Percentiles rank a stretch among this genome's conserved stretches.
Evolutionary conservation across 495 filamentous ascomycete species (phyloP).

Genomic region (Xylaria palmicola): DNA sequence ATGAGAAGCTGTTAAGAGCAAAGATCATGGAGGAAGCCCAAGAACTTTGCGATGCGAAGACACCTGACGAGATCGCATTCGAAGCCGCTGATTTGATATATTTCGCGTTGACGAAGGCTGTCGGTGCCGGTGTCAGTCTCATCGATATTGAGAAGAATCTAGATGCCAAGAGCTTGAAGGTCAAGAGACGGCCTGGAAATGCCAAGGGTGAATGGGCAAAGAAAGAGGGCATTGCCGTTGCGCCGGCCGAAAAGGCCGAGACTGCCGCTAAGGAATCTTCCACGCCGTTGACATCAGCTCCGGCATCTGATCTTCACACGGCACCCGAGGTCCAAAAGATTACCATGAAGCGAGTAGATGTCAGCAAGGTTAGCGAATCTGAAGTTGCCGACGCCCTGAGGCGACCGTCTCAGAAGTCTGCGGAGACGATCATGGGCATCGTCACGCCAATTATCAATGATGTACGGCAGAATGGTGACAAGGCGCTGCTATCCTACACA

Average conservation of each 20-base stretch:
- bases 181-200: conserved; percentile 86
- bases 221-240: conserved; percentile 65
- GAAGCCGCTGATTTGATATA: conserved; percentile 95
- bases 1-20: conserved; percentile 81
- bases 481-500: conserved; percentile 84
- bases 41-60: conserved; percentile 83
- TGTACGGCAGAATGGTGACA: conserved; percentile 76
- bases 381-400: conserved; percentile 70
- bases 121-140: conserved; percentile 76
- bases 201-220: conserved; percentile 88
- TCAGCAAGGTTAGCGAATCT: conserved; percentile 55
- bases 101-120: conserved; percentile 88
- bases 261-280: conserved; percentile 31
- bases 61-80: conserved; percentile 81
- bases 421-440: conserved; percentile 84
- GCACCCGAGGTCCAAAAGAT: conserved; percentile 64
- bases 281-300: conserved; percentile 22
- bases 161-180: conserved; percentile 90
- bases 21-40: conserved; percentile 99
- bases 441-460: conserved; percentile 88
- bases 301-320: conserved; percentile 35
- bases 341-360: conserved; percentile 75
- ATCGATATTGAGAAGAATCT: conserved; percentile 88
- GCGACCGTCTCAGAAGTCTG: conserved; percentile 88
- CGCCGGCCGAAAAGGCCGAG: conserved; percentile 38